Evolutionary conservation across 2,329 filamentous ascomycete genomes (phyloP), one percentile per base, ranked within the genome.

Genomic region (Coccinonectria pachysandricola): DNA sequence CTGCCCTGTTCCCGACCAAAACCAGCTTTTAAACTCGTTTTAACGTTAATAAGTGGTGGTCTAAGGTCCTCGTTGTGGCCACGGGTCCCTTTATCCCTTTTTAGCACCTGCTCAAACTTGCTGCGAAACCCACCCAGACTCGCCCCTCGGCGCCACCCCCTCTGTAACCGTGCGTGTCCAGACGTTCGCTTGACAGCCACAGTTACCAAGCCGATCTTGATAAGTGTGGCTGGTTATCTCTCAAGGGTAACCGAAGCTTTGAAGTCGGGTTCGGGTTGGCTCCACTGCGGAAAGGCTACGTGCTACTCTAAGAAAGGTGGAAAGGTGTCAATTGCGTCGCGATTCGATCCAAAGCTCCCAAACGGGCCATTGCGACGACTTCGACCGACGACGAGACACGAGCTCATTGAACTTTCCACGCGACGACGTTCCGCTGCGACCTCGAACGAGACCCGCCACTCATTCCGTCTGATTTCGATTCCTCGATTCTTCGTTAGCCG

Each of bases 311-410:
- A 28, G 28, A 17, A 19, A 23, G 35, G 34, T 34, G 39, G 39
- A 50, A 45, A 47, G 42, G 46, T 49, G 46, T 50, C 43, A 50
- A 45, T 48, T 48, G n/a, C 42, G 35, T 35, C 27, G 37, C 35
- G 29, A 39, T 39, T 29, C 28, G 30, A 35, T 36, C 23, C 27
- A 27, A 29, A 42, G 38, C 30, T 42, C 29, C 31, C 26, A 33
- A 26, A 26, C 28, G 21, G 30, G 22, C 31, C 36, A 32, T 25
- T 27, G 26, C n/a, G n/a, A 28, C 20, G 23, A 34, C 21, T 18
- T 29, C 15, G 22, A 24, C 24, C 16, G 11, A 24, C 30, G 25
- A 31, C 26, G 10, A 17, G 30, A 22, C 35, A 32, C 27, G 35
- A n/a, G 13, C 20, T 23, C 15, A 28, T 24, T 18, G 13, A 14